phyloP scores from a whole-genome alignment of 345 rosid genomes.

The Sonneratia alba region DNA sequence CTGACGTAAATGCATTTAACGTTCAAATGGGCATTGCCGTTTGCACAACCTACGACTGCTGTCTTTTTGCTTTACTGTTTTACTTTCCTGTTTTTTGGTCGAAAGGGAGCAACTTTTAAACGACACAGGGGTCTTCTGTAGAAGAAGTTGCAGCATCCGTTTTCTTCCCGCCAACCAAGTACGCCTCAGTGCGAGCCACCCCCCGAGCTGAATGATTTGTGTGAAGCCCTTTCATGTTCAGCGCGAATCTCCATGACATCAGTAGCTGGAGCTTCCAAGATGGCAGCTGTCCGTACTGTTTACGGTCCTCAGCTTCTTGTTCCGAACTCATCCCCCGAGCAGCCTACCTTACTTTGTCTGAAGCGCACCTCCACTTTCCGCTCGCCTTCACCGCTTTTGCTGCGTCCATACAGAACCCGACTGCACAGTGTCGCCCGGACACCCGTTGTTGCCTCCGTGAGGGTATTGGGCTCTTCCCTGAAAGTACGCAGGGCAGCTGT shows the following conservation, averaged over 20 bases:
- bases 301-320: constrained; percentile 18
- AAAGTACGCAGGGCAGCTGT: constrained; percentile 28
- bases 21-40: no score
- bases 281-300: constrained; percentile 25
- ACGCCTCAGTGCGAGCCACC: not conserved
- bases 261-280: not conserved
- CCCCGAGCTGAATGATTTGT: not conserved
- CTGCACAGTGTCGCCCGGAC: constrained; percentile 11
- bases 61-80: no score
- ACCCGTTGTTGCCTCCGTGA: constrained; percentile 28
- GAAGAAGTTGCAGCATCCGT: not conserved
- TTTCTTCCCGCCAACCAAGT: not conserved
- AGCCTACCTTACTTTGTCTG: constrained; percentile 12
- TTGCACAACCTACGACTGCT: no score
- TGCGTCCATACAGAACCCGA: constrained; percentile 3
- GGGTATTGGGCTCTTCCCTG: constrained; percentile 23
- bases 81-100: not conserved
- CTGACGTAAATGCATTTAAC: not conserved
- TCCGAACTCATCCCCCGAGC: constrained; percentile 17
- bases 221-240: not conserved
- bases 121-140: no score
- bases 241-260: not conserved
- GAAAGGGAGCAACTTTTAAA: no score
- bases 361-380: constrained; percentile 20
- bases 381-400: constrained; percentile 13